phyloP scores from a whole-genome alignment of 352 stramenopile species.

The Pythium phragmitis region DNA sequence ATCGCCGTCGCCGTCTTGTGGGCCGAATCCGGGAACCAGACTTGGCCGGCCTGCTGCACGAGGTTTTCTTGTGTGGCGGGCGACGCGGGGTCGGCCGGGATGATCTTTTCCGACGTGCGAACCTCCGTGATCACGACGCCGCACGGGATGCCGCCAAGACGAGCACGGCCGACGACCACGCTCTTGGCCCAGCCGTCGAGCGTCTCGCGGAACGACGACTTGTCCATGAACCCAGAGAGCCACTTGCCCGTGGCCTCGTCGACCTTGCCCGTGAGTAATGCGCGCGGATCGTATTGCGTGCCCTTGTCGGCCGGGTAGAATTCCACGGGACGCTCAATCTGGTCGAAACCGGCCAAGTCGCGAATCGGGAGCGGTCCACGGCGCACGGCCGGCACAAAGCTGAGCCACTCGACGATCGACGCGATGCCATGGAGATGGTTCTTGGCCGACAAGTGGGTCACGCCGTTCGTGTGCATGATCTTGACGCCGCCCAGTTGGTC shows the following conservation, averaged over 20 bases:
- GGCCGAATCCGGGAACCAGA: slow-evolving; percentile 99
- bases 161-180: slow-evolving; percentile 96
- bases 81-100: slow-evolving; percentile 97
- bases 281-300: slow-evolving; percentile 95
- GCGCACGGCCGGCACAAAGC: slow-evolving; percentile 95
- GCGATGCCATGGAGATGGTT: slow-evolving; percentile 97
- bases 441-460: slow-evolving; percentile 96
- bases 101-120: slow-evolving; percentile 95
- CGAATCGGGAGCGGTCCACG: slow-evolving; percentile 81
- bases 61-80: slow-evolving; percentile 96
- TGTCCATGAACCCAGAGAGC: slow-evolving; percentile 97
- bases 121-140: slow-evolving; percentile 99
- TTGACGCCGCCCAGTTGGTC: slow-evolving; percentile 99
- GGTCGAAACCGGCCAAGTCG: slow-evolving; percentile 80
- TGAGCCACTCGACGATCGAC: slow-evolving; percentile 97
- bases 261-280: slow-evolving; percentile 87
- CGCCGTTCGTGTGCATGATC: slow-evolving; percentile 99
- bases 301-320: slow-evolving; percentile 92
- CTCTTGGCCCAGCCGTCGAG: slow-evolving; percentile 99
- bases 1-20: slow-evolving; percentile 99
- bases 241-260: slow-evolving; percentile 81
- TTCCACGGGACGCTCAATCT: slow-evolving; percentile 87
- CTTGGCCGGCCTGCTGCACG: slow-evolving; percentile 97
- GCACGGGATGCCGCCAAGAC: slow-evolving; percentile 97
- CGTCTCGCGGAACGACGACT: slow-evolving; percentile 97